These are phyloP conservation scores for Orychophragmus violaceus DNA, from an alignment of 345 rosid genomes.

Conservation along the genomic window DNA sequence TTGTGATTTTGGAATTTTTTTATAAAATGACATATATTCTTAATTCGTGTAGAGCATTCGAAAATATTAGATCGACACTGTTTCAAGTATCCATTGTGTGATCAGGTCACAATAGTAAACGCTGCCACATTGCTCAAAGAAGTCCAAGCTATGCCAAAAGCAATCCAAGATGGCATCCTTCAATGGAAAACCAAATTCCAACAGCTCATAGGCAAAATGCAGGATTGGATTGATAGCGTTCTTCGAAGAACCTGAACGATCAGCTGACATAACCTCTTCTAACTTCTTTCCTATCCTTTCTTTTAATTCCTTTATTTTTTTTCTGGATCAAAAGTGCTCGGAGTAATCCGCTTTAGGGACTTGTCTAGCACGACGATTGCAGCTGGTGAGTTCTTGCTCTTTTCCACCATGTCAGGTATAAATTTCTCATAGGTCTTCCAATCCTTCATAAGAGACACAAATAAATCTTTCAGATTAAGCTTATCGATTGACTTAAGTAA, in stretches of 20 bases:
- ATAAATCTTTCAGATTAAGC: not conserved
- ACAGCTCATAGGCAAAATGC: conserved; percentile 19
- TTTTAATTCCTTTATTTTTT: not conserved
- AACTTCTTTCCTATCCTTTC: not conserved
- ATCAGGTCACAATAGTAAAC: conserved; percentile 49
- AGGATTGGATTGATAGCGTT: not conserved
- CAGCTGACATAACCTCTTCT: not conserved
- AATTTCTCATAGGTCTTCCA: not conserved
- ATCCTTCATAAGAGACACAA: not conserved
- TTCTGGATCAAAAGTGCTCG: not conserved
- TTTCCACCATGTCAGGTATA: not conserved
- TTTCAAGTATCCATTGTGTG: conserved; percentile 57
- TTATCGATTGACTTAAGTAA: not conserved
- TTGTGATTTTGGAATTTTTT: too few species aligned
- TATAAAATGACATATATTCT: too few species aligned
- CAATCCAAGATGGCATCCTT: conserved; percentile 24
- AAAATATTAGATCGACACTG: too few species aligned
- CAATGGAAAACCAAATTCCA: not conserved
- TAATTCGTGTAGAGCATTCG: too few species aligned
- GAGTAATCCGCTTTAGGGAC: conserved; percentile 16
- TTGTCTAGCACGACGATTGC: conserved; percentile 33
- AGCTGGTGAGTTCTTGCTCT: conserved; percentile 27
- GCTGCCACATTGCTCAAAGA: conserved; percentile 27
- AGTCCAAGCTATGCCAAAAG: conserved; percentile 44
- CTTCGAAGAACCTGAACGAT: not conserved